Conservation (phyloP, 1,139 yeast species). For the Scheffersomyces insectosa region DNA sequence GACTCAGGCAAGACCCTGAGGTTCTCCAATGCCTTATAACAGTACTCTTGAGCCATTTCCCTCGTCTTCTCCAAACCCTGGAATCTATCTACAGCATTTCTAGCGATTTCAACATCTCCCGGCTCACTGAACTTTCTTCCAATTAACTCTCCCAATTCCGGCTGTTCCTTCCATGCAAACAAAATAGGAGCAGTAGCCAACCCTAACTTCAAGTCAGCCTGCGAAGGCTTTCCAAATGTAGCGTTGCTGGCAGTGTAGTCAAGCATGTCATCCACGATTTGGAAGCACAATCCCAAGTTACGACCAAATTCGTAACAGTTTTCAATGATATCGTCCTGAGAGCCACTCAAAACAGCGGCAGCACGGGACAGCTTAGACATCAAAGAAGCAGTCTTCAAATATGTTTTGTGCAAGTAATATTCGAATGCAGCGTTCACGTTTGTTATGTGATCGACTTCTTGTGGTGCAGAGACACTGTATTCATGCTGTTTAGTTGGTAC, state of each 20-base stretch:
- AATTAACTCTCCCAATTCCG: constrained; percentile 80
- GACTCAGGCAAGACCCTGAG: constrained; percentile 79
- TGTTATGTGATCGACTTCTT: constrained; percentile 58
- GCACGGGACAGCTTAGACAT: constrained; percentile 96
- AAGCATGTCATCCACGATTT: constrained; percentile 92
- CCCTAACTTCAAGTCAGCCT: constrained; percentile 91
- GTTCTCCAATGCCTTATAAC: constrained; percentile 71
- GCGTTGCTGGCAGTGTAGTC: constrained; percentile 87
- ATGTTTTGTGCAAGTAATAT: constrained; percentile 91
- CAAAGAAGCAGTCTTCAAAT: constrained; percentile 89
- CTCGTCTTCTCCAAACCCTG: constrained; percentile 79
- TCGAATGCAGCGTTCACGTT: constrained; percentile 87
- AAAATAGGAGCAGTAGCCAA: constrained; percentile 96
- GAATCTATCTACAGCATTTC: constrained; percentile 68
- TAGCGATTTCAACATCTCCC: constrained; percentile 83
- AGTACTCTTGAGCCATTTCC: constrained; percentile 74
- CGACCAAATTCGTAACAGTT: constrained; percentile 89
- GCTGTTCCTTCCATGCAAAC: constrained; percentile 89
- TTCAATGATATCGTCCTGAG: constrained; percentile 71
- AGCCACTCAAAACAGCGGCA: constrained; percentile 90
- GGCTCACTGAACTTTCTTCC: constrained; percentile 76
- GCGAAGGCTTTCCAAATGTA: constrained; percentile 90
- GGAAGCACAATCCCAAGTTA: constrained; percentile 92
- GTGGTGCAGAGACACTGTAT: constrained; percentile 49
- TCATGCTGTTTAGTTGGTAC: constrained; percentile 62